Evolutionary conservation across 345 rosid species (phyloP).

Genomic region (Gossypium rotundifolium): DNA sequence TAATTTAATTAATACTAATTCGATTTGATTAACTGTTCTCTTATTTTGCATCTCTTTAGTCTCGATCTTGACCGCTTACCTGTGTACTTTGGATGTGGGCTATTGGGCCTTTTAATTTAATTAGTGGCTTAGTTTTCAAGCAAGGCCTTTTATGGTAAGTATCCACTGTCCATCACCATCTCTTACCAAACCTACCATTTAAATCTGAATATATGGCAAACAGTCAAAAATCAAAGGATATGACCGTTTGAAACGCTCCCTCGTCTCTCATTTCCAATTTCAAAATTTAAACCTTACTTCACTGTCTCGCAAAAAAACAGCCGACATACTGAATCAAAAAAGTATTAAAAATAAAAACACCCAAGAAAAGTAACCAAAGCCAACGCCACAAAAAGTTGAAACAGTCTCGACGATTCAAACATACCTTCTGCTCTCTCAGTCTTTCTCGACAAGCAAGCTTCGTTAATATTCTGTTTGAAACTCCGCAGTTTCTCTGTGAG

Average conservation of each 20-base stretch:
- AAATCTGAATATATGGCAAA: slow-evolving; percentile 13
- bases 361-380: neutral
- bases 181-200: slow-evolving; percentile 13
- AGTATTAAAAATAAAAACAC: neutral
- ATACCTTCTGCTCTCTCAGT: too few relatives aligned
- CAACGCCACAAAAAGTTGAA: neutral
- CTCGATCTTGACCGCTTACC: too few relatives aligned
- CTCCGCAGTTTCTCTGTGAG: neutral
- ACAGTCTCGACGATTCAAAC: neutral
- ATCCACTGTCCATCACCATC: neutral
- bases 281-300: slow-evolving; percentile 1
- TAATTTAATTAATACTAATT: too few relatives aligned
- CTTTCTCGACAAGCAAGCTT: neutral
- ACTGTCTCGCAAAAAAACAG: neutral
- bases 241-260: slow-evolving; percentile 49
- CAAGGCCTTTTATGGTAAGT: slow-evolving; percentile 24
- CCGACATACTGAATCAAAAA: neutral
- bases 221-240: slow-evolving; percentile 37
- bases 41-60: too few relatives aligned
- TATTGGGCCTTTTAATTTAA: too few relatives aligned
- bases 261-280: slow-evolving; percentile 10
- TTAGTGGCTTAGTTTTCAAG: too few relatives aligned
- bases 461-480: neutral
- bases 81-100: too few relatives aligned
- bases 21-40: too few relatives aligned